Evolutionary conservation across 441 rosid genomes (phyloP), one percentile per base, ranked within the genome.

Genomic region (Omphalea diandra): DNA sequence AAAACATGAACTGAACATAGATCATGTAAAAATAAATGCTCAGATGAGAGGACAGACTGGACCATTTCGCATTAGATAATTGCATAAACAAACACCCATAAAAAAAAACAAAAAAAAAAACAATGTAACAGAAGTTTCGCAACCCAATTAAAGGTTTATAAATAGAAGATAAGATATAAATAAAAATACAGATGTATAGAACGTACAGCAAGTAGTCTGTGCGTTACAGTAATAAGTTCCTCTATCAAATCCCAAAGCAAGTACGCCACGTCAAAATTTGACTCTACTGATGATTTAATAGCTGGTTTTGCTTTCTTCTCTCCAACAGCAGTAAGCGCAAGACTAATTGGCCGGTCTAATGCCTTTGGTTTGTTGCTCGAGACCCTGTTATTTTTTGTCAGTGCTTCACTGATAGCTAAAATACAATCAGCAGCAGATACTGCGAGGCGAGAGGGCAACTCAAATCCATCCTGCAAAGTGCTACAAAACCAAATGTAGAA

Each of bases 401-500:
- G 75, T 69, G 92, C 97, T 74, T 84, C 88, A 40, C 86, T 88
- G 47, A 94, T 65, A 50, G 97, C 77, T 72, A 94, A 77, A 58
- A 86, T 80, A 71, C 98, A 94, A 80, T 94, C 98, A 66, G 98
- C 97, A 83, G 97, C 98, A 62, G 90, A 80, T 65, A 91, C 70
- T 66, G 97, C 73, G 52, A 94, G 97, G 68, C 97, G 94, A 64
- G 95, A 88, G 5, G 98, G 97, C 77, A 94, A 79, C 86, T 90
- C 97, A 75, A 78, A 82, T 64, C 94, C 93, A 81, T 83, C 91
- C 83, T 84, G 90, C 79, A 84, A 75, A 81, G 75, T 68, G 83
- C 98, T 91, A 79, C 65, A 80, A 43, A 78, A 71, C 56, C 54
- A 62, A 67, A 68, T 54, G 67, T n/a, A 77, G 75, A 60, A 10